Base-by-base conservation (phyloP, 768 basidiomycete species). In the Dictyophora rubrovolvata region DNA sequence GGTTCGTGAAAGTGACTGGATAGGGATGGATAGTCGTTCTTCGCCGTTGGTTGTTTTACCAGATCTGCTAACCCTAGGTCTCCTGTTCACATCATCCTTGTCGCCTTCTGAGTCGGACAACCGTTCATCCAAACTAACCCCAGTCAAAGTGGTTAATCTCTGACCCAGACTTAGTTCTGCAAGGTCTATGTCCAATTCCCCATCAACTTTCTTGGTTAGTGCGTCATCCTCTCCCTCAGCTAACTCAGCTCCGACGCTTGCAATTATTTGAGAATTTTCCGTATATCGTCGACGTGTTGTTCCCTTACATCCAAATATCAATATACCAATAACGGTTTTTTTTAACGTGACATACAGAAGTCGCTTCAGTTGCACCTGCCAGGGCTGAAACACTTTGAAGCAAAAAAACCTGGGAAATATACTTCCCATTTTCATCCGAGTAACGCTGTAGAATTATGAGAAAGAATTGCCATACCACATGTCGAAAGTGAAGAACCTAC, bases 111-210 rank as follows among this genome's bases (percentile, higher is more conserved):
- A 72, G n/a, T 73, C 78, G 20, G 70, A 71, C 33, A 68, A 66
- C 12, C 63, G 61, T 56, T 16, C 61, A 59, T 64, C 60, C 55
- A 62, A 56, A 56, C 63, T 53, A 59, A 65, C 63, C 48, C 84
- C 83, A 33, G 82, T 79, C 18, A 90, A 71, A 17, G 87, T 88
- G 1, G 88, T 85, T 55, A 97, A 75, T 14, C 93, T 82, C 71
- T 98, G 90, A 5, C 94, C 95, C 3, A 98, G 80, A 46, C 89
- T 91, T 14, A 94, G 79, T 70, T 98, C 94, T 1, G 93, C 93
- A 53, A 93, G 77, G 68, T 95, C 83, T 10, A 86, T 84, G 63
- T 92, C 88, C 10, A 93, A 77, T 36, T 82, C 72, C 28, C 89
- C 88, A 22, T 89, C 86, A 3, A 82, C 67, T 60, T 81, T 75